A percentile compares a stretch with the other conserved stretches of the same genome.
Evolutionary conservation across 768 basidiomycete species (phyloP).

Genomic region (Suillus placidus): DNA sequence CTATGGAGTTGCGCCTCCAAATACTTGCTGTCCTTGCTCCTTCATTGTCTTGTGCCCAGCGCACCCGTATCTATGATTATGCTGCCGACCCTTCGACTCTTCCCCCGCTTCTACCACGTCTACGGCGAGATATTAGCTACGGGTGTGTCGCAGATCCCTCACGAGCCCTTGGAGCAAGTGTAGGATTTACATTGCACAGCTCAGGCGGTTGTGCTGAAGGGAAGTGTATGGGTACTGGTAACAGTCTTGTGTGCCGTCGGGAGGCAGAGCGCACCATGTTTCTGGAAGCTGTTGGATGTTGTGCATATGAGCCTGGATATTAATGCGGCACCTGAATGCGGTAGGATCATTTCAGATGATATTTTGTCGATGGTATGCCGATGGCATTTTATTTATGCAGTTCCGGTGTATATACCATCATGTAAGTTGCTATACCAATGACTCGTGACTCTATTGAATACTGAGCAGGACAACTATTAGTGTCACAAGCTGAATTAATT

Average conservation of each 20-base stretch:
- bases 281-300: constrained; percentile 48
- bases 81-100: constrained; percentile 54
- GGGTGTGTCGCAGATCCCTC: constrained; percentile 26
- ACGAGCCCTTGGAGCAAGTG: constrained; percentile 17
- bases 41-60: constrained; percentile 57
- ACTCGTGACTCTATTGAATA: not conserved
- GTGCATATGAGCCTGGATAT: constrained; percentile 44
- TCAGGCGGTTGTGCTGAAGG: constrained; percentile 35
- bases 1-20: constrained; percentile 58
- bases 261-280: constrained; percentile 48
- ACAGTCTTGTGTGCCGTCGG: constrained; percentile 42
- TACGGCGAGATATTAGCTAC: constrained; percentile 25
- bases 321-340: constrained; percentile 18
- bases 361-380: not conserved
- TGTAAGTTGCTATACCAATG: not conserved
- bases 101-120: constrained; percentile 42
- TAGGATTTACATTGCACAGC: constrained; percentile 14
- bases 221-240: constrained; percentile 42
- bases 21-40: constrained; percentile 61
- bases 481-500: not conserved
- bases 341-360: not conserved
- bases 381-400: not conserved
- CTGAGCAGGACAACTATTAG: not conserved
- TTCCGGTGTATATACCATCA: not conserved
- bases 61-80: constrained; percentile 55